Conservation (phyloP, 192 early-diverging fungal species). For the Dissophora globulifera region DNA sequence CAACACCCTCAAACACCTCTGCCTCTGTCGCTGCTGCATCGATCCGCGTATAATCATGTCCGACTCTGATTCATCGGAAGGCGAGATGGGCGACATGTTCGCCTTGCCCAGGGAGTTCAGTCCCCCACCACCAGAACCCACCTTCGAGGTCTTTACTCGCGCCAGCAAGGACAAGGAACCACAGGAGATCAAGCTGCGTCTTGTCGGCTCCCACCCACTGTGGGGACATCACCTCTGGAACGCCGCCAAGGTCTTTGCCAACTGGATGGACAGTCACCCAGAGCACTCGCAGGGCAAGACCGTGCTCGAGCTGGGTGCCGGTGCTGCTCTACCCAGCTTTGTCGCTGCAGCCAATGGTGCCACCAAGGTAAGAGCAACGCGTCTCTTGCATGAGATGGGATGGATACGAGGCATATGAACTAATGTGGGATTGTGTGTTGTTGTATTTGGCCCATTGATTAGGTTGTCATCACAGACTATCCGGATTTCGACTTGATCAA, state of each 20-base stretch:
- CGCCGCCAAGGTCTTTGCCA: conserved; percentile 83
- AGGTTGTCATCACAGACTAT: conserved; percentile 79
- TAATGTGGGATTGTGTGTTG: no score
- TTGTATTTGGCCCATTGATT: background rate
- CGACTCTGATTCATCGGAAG: conserved; percentile 41
- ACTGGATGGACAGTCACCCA: conserved; percentile 79
- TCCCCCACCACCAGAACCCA: conserved; percentile 64
- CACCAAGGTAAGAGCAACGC: conserved; percentile 66
- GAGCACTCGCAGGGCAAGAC: conserved; percentile 66
- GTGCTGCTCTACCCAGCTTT: conserved; percentile 83
- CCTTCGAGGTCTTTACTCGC: conserved; percentile 65
- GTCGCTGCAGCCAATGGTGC: conserved; percentile 78
- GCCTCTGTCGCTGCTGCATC: no score
- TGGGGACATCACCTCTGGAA: conserved; percentile 96
- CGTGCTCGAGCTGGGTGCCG: conserved; percentile 87
- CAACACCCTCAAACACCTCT: no score
- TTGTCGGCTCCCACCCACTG: conserved; percentile 81
- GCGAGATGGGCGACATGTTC: conserved; percentile 52
- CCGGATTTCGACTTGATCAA: conserved; percentile 80
- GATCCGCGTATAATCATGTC: no score
- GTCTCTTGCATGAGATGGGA: no score
- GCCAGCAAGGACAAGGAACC: conserved; percentile 42
- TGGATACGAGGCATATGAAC: no score
- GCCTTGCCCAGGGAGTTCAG: conserved; percentile 30
- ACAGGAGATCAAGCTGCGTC: conserved; percentile 59